Evolutionary conservation across 345 rosid genomes (phyloP).

Genomic region (Geranium brycei): DNA sequence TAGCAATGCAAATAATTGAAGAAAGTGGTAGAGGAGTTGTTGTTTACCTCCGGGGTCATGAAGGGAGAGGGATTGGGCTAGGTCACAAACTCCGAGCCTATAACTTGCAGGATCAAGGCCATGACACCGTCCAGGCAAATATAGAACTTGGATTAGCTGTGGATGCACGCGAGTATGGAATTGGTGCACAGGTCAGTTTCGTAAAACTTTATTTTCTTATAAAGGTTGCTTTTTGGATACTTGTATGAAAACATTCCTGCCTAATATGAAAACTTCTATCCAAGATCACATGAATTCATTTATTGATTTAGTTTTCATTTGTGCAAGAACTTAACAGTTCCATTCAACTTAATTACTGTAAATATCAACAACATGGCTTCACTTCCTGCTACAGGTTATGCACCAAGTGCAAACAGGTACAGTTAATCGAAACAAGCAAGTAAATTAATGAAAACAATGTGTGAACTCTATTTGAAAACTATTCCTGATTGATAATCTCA

Average conservation of each 20-base stretch:
- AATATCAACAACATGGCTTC: no score
- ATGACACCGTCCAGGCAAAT: slow-evolving; percentile 79
- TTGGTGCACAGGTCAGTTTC: slow-evolving; percentile 71
- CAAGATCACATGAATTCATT: no score
- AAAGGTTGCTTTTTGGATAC: neutral
- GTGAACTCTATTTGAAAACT: neutral
- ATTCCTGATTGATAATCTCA: neutral
- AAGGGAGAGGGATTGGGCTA: slow-evolving; percentile 87
- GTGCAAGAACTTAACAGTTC: no score
- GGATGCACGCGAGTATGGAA: slow-evolving; percentile 80
- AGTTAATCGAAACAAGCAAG: neutral
- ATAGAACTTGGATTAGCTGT: slow-evolving; percentile 70
- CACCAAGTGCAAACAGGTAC: neutral
- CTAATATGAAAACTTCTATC: neutral
- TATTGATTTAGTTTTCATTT: no score
- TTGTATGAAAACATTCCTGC: neutral
- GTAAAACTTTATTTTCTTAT: neutral
- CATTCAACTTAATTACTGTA: no score
- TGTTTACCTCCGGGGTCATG: slow-evolving; percentile 78
- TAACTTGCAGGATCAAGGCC: slow-evolving; percentile 82
- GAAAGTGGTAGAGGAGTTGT: slow-evolving; percentile 59
- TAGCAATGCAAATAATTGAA: slow-evolving; percentile 68
- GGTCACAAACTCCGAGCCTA: slow-evolving; percentile 80
- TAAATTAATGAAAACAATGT: neutral
- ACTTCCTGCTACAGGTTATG: no score